phyloP scores from a whole-genome alignment of 139 green algal species.

The Ostreobium quekettii region DNA sequence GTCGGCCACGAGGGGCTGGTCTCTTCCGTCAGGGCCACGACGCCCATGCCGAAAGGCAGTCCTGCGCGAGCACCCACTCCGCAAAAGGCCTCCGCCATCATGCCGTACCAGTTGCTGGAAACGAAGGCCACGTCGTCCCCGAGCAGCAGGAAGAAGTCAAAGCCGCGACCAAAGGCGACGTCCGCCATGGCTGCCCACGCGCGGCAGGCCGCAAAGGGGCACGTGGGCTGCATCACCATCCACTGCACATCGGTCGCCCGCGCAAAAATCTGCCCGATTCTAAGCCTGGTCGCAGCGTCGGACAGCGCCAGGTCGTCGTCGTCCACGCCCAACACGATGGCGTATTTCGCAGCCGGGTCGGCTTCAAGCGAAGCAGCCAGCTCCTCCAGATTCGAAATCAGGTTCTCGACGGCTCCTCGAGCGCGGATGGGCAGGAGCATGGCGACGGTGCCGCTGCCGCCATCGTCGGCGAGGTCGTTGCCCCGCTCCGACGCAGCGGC shows the following conservation, averaged over 20 bases:
- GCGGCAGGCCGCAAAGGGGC: not conserved
- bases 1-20: conserved; percentile 17
- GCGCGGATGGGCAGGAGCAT: too few species aligned
- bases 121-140: not conserved
- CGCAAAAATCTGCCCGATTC: not conserved
- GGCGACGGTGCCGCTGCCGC: too few species aligned
- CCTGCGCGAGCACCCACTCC: not conserved
- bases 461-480: too few species aligned
- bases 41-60: conserved; percentile 15
- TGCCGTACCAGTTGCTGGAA: not conserved
- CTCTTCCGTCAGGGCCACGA: conserved; percentile 12
- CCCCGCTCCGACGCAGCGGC: too few species aligned
- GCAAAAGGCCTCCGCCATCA: not conserved
- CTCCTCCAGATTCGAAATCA: not conserved
- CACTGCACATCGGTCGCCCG: not conserved
- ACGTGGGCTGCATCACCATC: not conserved
- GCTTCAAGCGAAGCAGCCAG: not conserved
- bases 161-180: not conserved
- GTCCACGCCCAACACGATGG: not conserved
- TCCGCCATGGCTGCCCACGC: not conserved
- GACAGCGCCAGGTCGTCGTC: not conserved
- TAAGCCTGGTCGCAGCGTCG: not conserved
- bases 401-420: too few species aligned
- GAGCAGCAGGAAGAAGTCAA: not conserved
- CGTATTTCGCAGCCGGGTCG: not conserved